Evolutionary conservation across 352 stramenopile genomes (phyloP).

Genomic region (Phytophthora europaea): DNA sequence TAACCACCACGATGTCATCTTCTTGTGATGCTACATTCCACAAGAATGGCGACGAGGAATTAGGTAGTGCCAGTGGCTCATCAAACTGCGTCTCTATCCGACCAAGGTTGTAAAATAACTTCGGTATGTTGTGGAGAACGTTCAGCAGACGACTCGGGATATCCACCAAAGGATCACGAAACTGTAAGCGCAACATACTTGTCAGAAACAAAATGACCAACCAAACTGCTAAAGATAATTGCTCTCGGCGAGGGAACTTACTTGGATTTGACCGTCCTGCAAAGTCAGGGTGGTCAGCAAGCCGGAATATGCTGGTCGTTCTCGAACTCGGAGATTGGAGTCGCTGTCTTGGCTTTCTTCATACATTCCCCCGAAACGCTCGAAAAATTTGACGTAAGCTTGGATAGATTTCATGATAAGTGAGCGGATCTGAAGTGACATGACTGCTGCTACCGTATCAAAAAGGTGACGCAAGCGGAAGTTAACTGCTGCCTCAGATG

Average conservation of each 20-base stretch:
- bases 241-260: neutral
- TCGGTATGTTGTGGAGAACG: slow-evolving; percentile 74
- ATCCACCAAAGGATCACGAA: slow-evolving; percentile 59
- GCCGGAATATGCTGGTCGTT: slow-evolving; percentile 7
- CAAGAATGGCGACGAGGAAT: slow-evolving; percentile 57
- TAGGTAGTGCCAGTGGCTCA: slow-evolving; percentile 36
- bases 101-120: slow-evolving; percentile 72
- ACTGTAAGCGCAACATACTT: slow-evolving; percentile 29
- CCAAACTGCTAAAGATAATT: neutral
- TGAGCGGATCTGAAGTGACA: slow-evolving; percentile 79
- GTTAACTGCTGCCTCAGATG: slow-evolving; percentile 31
- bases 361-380: slow-evolving; percentile 47
- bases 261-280: slow-evolving; percentile 33
- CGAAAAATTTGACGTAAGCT: slow-evolving; percentile 76
- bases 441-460: slow-evolving; percentile 68
- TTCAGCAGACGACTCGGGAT: slow-evolving; percentile 69
- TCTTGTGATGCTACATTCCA: slow-evolving; percentile 80
- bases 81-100: slow-evolving; percentile 79
- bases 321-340: neutral
- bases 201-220: neutral
- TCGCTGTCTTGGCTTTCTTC: slow-evolving; percentile 13
- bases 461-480: slow-evolving; percentile 61
- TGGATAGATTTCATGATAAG: slow-evolving; percentile 74
- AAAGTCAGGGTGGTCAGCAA: slow-evolving; percentile 36
- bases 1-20: slow-evolving; percentile 62